Evolutionary conservation across 78 protist genomes (phyloP).

Genomic region (Creolimax fragrantissima): DNA sequence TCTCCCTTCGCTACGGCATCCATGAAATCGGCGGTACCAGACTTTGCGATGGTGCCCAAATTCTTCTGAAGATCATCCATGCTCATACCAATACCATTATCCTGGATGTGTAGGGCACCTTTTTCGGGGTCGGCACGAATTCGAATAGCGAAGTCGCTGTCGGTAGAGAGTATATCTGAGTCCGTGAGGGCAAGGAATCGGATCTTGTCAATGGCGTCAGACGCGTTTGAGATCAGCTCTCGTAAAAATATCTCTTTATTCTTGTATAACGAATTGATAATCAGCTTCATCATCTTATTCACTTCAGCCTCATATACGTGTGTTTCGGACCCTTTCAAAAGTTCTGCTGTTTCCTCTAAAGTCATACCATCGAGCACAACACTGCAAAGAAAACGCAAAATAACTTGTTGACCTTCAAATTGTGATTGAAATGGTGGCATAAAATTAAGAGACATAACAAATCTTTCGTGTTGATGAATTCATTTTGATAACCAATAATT

Average conservation of each 20-base stretch:
- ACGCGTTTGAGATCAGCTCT: conserved; percentile 94
- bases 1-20: conserved; percentile 5
- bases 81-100: conserved; percentile 98
- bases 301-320: conserved; percentile 91
- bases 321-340: conserved; percentile 13
- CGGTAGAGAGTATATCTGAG: conserved; percentile 55
- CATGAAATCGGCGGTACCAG: conserved; percentile 53
- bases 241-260: conserved; percentile 97
- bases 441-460: no score
- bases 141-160: conserved; percentile 74
- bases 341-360: background rate
- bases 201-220: conserved; percentile 59
- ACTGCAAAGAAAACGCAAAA: no score
- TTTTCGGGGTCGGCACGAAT: conserved; percentile 80
- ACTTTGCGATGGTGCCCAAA: conserved; percentile 67
- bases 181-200: conserved; percentile 87
- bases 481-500: no score
- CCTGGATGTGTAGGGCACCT: conserved; percentile 75
- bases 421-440: no score
- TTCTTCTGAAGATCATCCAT: conserved; percentile 82
- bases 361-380: background rate
- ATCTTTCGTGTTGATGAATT: background rate
- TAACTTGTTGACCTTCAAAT: no score
- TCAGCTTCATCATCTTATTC: conserved; percentile 79
- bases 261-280: conserved; percentile 96